phyloP scores from a whole-genome alignment of 139 green algal species.

The Desmodesmus armatus region DNA sequence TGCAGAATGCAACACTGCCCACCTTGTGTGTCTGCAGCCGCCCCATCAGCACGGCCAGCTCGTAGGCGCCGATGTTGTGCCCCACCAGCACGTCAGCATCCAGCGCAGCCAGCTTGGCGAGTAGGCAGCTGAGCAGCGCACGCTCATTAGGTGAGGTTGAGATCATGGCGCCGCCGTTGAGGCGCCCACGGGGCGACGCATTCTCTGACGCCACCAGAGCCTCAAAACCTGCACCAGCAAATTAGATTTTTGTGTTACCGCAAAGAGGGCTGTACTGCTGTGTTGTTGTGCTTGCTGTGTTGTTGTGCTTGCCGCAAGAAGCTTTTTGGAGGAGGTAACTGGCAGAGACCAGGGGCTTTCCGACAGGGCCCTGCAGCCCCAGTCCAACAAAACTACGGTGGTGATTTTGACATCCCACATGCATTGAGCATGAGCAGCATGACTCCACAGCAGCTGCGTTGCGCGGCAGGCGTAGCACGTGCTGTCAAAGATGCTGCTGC shows the following conservation, averaged over 20 bases:
- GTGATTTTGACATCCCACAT: too few relatives aligned
- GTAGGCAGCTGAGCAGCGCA: slow-evolving; percentile 88
- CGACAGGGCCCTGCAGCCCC: too few relatives aligned
- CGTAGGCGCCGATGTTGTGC: slow-evolving; percentile 95
- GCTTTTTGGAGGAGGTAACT: too few relatives aligned
- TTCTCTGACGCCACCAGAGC: slow-evolving; percentile 74
- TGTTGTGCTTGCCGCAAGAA: too few relatives aligned
- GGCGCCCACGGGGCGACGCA: slow-evolving; percentile 60
- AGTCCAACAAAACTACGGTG: too few relatives aligned
- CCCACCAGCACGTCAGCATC: slow-evolving; percentile 96
- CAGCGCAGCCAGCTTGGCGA: slow-evolving; percentile 82
- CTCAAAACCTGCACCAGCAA: slow-evolving; percentile 82
- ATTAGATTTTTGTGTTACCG: too few relatives aligned
- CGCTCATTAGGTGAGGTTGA: slow-evolving; percentile 80
- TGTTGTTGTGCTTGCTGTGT: too few relatives aligned
- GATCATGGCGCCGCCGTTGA: slow-evolving; percentile 81
- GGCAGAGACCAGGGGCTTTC: too few relatives aligned
- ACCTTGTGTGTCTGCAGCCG: slow-evolving; percentile 94
- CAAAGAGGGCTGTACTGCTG: too few relatives aligned
- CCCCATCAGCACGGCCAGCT: slow-evolving; percentile 94
- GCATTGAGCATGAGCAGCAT: too few relatives aligned
- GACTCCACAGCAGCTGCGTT: too few relatives aligned
- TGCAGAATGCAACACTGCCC: too few relatives aligned
- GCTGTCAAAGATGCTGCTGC: background rate
- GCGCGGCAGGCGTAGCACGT: background rate